Evolutionary conservation across 2,329 filamentous ascomycete species (phyloP), one percentile per base, ranked within the genome.

Genomic region (Phialophora verrucosa): DNA sequence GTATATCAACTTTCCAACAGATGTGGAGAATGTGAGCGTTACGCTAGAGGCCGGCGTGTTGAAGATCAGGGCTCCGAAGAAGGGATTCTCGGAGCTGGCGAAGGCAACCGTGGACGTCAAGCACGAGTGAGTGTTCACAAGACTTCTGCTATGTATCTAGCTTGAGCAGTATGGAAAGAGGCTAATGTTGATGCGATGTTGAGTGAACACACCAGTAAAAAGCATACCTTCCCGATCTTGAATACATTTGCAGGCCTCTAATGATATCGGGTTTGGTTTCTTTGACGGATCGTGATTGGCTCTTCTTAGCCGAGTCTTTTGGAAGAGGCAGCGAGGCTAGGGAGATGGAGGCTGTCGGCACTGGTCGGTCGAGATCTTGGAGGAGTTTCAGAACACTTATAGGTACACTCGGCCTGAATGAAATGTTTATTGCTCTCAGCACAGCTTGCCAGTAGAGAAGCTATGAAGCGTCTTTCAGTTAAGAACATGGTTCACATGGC

Each of bases 1-100:
- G 64, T 70, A 70, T 47, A 57, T 70, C 65, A 68, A 70, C 59
- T 70, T 70, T 61, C 68, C 68, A 17, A 65, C 68, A 35, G 68
- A 70, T 12, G 68, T 70, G 38, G 68, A 70, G 63, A 68, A 70
- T 27, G 63, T 70, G 38, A 68, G 35, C 29, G 68, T 70, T 20
- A 70, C 68, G 27, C 58, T 70, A 56, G 68, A 70, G 60, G 68
- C 68, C 42, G 68, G 68, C 2, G 49, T 70, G 60, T 63, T 69
- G 62, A 70, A 70, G 67, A 69, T 69, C 47, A 58, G 62, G 23
- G 64, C 69, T 12, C 66, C 69, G 8, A 70, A 70, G 64, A 70
- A 69, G 64, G 67, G 69, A 23, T 69, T 59, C 57, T 42, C 55
- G 3, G 65, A 70, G 23, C 49, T 60, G 7, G 57, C 44, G 5